A percentile compares a stretch with the other conserved stretches of the same genome.
phyloP scores from a whole-genome alignment of 345 rosid genomes.

The Salix caprea region DNA sequence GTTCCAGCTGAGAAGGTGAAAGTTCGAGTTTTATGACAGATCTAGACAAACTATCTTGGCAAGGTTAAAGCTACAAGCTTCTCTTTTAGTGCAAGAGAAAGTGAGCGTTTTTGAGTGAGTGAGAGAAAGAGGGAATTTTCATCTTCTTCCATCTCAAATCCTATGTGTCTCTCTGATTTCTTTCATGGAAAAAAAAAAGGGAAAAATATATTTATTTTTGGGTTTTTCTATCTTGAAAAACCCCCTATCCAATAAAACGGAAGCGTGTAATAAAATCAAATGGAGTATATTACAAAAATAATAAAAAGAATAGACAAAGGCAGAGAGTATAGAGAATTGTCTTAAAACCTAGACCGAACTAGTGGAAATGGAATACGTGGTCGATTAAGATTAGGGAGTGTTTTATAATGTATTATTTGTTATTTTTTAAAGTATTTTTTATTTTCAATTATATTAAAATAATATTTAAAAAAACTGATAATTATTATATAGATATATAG shows the following conservation, averaged over 20 bases:
- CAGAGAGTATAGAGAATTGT: no score
- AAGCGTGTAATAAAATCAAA: not conserved
- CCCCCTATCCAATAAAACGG: slow-evolving; percentile 42
- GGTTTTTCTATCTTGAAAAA: slow-evolving; percentile 23
- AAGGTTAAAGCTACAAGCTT: slow-evolving; percentile 6
- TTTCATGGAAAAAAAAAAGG: slow-evolving; percentile 31
- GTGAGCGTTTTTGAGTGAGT: slow-evolving; percentile 17
- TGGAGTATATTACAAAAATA: not conserved
- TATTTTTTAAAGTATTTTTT: no score
- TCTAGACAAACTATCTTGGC: slow-evolving; percentile 26
- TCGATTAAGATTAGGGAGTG: no score
- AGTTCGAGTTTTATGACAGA: slow-evolving; percentile 19
- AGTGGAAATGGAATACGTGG: no score
- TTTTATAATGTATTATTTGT: no score
- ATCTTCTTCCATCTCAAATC: slow-evolving; percentile 41
- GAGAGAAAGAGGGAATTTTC: slow-evolving; percentile 25
- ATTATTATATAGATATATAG: no score
- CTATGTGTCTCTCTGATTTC: slow-evolving; percentile 26
- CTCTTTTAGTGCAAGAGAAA: not conserved
- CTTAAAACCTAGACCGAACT: no score
- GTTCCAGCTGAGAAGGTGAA: slow-evolving; percentile 14
- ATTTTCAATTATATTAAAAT: no score
- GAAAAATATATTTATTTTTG: not conserved
- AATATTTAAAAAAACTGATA: no score
- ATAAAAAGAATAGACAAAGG: no score